A percentile compares a stretch with the other conserved stretches of the same genome.
Conservation (phyloP, 139 green algal genomes). For the Ulvella scutata region DNA sequence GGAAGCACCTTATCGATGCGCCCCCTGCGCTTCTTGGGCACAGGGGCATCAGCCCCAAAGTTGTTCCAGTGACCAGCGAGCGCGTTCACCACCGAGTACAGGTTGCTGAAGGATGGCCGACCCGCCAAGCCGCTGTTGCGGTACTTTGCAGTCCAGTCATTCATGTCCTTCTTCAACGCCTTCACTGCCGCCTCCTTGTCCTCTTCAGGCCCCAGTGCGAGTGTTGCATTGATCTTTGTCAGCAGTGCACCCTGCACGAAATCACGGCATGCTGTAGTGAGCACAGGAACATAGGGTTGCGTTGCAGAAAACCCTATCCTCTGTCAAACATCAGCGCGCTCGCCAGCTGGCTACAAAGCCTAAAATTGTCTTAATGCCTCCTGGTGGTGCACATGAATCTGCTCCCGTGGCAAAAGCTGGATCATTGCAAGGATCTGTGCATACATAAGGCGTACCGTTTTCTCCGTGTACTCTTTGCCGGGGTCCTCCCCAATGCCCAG, state of each 20-base stretch:
- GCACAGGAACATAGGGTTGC: neutral
- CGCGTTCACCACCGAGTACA: constrained; percentile 78
- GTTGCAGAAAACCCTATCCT: neutral
- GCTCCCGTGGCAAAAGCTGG: neutral
- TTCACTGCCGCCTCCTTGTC: constrained; percentile 47
- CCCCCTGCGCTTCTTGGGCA: constrained; percentile 84
- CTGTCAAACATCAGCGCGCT: neutral
- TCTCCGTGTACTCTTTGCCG: constrained; percentile 25
- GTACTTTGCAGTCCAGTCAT: constrained; percentile 74
- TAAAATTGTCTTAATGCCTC: neutral
- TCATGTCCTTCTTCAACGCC: constrained; percentile 54
- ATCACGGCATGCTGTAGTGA: neutral
- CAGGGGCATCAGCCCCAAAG: constrained; percentile 59
- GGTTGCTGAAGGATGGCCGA: constrained; percentile 40
- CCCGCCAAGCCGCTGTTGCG: neutral
- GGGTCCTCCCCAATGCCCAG: constrained; percentile 39
- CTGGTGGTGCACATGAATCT: neutral
- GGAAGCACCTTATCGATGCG: constrained; percentile 61
- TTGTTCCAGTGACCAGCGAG: constrained; percentile 83
- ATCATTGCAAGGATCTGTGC: neutral
- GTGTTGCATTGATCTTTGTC: constrained; percentile 24
- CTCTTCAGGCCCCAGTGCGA: constrained; percentile 44
- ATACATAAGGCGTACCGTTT: constrained; percentile 26
- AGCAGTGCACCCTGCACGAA: constrained; percentile 37
- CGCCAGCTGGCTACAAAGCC: no score